Conservation (phyloP, 2,329 filamentous ascomycete species). For the Sporothrix globosa region DNA sequence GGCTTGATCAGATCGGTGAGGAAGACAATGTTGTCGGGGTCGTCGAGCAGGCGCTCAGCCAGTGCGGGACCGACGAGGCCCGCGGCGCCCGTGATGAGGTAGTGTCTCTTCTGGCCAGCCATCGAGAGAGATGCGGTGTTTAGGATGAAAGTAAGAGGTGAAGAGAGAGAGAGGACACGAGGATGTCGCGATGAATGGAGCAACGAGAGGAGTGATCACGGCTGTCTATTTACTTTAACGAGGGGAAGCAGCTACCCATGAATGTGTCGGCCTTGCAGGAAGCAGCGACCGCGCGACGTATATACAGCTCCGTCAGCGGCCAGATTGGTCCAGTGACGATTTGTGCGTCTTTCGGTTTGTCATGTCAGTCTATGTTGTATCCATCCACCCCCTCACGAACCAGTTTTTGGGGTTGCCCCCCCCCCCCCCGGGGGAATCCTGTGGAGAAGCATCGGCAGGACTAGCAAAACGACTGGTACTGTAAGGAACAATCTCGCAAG, state of each 20-base stretch:
- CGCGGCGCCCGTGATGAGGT: constrained; percentile 45
- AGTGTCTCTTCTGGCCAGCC: constrained; percentile 35
- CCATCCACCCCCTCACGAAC: constrained; percentile 20
- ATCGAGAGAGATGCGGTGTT: not conserved
- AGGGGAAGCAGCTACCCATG: constrained; percentile 8
- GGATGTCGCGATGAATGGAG: not conserved
- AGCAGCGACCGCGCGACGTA: constrained; percentile 9
- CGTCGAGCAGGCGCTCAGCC: constrained; percentile 47
- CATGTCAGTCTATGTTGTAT: not conserved
- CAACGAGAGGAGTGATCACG: not conserved
- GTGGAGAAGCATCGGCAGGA: constrained; percentile 21
- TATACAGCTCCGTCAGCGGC: constrained; percentile 21
- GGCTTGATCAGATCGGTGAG: constrained; percentile 61
- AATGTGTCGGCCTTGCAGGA: constrained; percentile 8
- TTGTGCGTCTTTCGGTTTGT: not conserved
- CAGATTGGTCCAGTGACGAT: constrained; percentile 14
- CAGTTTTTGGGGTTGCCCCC: constrained; percentile 4
- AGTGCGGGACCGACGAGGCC: constrained; percentile 46
- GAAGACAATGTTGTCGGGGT: constrained; percentile 46
- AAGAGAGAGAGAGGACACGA: not conserved
- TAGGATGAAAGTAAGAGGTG: no score
- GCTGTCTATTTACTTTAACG: not conserved
- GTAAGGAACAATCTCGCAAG: not conserved
- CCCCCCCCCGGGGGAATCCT: constrained; percentile 1
- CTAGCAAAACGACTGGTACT: not conserved